These are phyloP conservation scores for Fistulifera pelliculosa DNA, from an alignment of 108 stramenopile species.

Conservation along the genomic window DNA sequence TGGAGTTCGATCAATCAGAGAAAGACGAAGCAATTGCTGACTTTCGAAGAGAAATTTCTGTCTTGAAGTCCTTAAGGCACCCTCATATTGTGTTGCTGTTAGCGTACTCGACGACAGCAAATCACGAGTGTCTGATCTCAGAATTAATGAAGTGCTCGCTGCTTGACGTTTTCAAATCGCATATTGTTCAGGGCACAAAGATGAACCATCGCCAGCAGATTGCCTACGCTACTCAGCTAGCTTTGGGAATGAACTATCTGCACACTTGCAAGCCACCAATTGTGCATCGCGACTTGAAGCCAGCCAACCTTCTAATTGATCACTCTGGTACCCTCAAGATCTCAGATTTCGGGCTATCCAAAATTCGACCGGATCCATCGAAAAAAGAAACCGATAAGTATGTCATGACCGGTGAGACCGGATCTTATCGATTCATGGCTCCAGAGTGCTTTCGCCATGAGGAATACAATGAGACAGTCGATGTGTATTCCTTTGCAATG, in stretches of 20 bases:
- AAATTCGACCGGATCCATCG: constrained; percentile 68
- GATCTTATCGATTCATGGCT: constrained; percentile 69
- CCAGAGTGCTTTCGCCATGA: constrained; percentile 82
- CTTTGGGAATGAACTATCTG: constrained; percentile 85
- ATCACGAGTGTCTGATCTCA: constrained; percentile 75
- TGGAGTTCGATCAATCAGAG: constrained; percentile 24
- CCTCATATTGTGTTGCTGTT: constrained; percentile 78
- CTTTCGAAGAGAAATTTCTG: constrained; percentile 67
- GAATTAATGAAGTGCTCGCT: constrained; percentile 82
- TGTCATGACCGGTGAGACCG: constrained; percentile 82
- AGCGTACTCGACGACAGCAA: constrained; percentile 67
- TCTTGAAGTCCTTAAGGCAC: constrained; percentile 70
- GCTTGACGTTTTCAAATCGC: constrained; percentile 70
- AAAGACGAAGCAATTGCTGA: constrained; percentile 62
- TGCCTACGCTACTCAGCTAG: constrained; percentile 70
- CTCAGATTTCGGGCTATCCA: constrained; percentile 93
- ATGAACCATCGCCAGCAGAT: constrained; percentile 57
- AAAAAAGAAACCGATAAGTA: constrained; percentile 48
- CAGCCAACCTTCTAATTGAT: constrained; percentile 82
- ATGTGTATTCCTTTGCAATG: constrained; percentile 87
- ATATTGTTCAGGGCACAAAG: constrained; percentile 57
- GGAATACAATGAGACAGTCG: constrained; percentile 83
- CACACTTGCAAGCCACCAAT: constrained; percentile 85
- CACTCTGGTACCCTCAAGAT: constrained; percentile 85
- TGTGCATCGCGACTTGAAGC: constrained; percentile 89